Percentiles rank a stretch among this genome's conserved stretches.
Evolutionary conservation across 1,284 basidiomycete species (phyloP).

Genomic region (Ustilago crameri): DNA sequence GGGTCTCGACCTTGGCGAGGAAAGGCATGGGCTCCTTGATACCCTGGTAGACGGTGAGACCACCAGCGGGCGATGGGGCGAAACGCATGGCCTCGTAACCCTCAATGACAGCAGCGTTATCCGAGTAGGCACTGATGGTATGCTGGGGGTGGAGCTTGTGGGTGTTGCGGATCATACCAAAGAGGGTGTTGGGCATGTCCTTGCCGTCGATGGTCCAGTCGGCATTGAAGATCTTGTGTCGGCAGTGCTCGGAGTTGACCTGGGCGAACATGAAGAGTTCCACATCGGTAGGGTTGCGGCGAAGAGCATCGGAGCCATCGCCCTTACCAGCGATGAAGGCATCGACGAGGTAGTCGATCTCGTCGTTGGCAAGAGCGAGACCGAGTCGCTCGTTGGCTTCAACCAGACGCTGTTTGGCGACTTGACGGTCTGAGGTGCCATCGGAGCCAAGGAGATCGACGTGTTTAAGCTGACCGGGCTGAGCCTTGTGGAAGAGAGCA

Average conservation of each 20-base stretch:
- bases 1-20: constrained; percentile 97
- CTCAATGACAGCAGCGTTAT: constrained; percentile 94
- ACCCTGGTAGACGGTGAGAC: constrained; percentile 49
- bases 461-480: constrained; percentile 77
- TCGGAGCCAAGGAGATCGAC: constrained; percentile 72
- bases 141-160: constrained; percentile 77
- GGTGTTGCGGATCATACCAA: constrained; percentile 98
- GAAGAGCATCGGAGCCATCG: constrained; percentile 70
- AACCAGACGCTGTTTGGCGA: constrained; percentile 71
- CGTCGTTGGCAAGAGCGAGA: constrained; percentile 87
- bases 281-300: constrained; percentile 78
- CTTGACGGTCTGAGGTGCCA: constrained; percentile 51
- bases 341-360: constrained; percentile 91
- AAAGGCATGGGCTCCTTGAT: constrained; percentile 77
- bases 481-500: constrained; percentile 78
- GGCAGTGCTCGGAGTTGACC: constrained; percentile 99
- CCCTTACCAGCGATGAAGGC: constrained; percentile 76
- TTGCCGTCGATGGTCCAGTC: constrained; percentile 88
- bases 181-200: constrained; percentile 81
- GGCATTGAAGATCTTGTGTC: constrained; percentile 99
- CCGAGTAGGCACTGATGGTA: constrained; percentile 96
- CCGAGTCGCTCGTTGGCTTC: constrained; percentile 86
- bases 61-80: constrained; percentile 71
- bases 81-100: constrained; percentile 84
- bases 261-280: constrained; percentile 99